These are phyloP conservation scores for Babesia caballi DNA, from an alignment of 169 alveolate species.

Conservation along the genomic window DNA sequence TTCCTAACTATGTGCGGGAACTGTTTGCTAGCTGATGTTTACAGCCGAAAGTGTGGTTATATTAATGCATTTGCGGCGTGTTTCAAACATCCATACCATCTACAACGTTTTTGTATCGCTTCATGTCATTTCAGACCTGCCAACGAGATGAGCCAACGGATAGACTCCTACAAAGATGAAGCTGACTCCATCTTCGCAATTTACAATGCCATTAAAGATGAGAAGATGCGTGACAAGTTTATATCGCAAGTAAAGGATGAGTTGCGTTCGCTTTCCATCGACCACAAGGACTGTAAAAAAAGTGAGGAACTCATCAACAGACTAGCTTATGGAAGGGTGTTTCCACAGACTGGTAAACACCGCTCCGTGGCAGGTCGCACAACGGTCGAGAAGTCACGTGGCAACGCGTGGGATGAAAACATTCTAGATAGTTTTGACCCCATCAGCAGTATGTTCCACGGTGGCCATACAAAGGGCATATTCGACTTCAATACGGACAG, in stretches of 20 bases:
- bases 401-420: too few relatives aligned
- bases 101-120: background rate
- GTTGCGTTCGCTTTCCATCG: slow-evolving; percentile 6
- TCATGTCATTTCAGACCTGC: slow-evolving; percentile 4
- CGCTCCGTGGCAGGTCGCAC: too few relatives aligned
- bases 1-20: too few relatives aligned
- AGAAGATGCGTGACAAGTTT: slow-evolving; percentile 7
- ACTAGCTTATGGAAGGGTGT: slow-evolving; percentile 53
- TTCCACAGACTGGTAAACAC: slow-evolving; percentile 14
- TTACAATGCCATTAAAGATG: slow-evolving; percentile 29
- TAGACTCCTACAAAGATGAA: slow-evolving; percentile 43
- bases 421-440: background rate
- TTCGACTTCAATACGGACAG: slow-evolving; percentile 1
- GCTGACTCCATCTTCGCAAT: slow-evolving; percentile 25
- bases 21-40: too few relatives aligned
- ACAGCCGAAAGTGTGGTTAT: too few relatives aligned
- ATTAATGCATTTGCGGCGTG: background rate
- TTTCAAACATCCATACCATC: background rate
- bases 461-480: background rate
- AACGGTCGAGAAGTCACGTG: too few relatives aligned
- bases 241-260: slow-evolving; percentile 47
- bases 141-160: slow-evolving; percentile 22
- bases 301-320: slow-evolving; percentile 40
- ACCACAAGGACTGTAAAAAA: slow-evolving; percentile 43
- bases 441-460: background rate